phyloP scores from a whole-genome alignment of 2,329 filamentous ascomycete species.

The Alternaria novae-zelandiae region DNA sequence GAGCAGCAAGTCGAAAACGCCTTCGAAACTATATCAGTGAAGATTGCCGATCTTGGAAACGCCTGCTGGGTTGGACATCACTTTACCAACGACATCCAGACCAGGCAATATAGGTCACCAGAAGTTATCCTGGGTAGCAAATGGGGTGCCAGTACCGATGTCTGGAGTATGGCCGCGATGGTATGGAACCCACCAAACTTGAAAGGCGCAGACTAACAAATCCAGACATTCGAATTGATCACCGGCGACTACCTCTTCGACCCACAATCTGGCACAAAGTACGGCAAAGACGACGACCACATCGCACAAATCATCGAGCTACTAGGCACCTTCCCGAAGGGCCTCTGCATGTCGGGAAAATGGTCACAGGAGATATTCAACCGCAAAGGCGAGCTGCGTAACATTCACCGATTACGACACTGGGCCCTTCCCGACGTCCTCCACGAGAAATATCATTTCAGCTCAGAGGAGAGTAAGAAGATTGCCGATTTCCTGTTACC shows the following conservation, averaged over 20 bases:
- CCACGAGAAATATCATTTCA: slow-evolving; percentile 96
- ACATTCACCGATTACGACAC: slow-evolving; percentile 94
- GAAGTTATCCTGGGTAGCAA: slow-evolving; percentile 96
- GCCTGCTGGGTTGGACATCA: slow-evolving; percentile 99
- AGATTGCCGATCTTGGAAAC: slow-evolving; percentile 97
- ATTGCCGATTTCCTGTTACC: slow-evolving; percentile 85
- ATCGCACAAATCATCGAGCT: slow-evolving; percentile 99
- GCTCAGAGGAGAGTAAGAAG: slow-evolving; percentile 77
- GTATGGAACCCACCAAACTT: slow-evolving; percentile 59
- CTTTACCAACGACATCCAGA: slow-evolving; percentile 99
- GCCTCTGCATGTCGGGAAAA: slow-evolving; percentile 88
- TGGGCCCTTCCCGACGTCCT: slow-evolving; percentile 95
- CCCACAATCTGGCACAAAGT: slow-evolving; percentile 97
- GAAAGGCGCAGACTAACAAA: slow-evolving; percentile 13
- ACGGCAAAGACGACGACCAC: slow-evolving; percentile 99
- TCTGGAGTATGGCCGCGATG: slow-evolving; percentile 99
- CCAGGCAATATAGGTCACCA: slow-evolving; percentile 92
- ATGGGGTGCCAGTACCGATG: slow-evolving; percentile 99
- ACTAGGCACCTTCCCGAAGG: slow-evolving; percentile 90
- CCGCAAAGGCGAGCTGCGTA: slow-evolving; percentile 92
- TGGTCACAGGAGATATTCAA: slow-evolving; percentile 99
- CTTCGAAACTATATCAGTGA: slow-evolving; percentile 91
- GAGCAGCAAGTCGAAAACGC: slow-evolving; percentile 62
- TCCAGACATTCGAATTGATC: slow-evolving; percentile 94
- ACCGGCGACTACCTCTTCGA: slow-evolving; percentile 99